A percentile compares a stretch with the other conserved stretches of the same genome.
These are phyloP conservation scores for Gynochthodes officinalis DNA, from an alignment of 257 asterid species.

Conservation along the genomic window DNA sequence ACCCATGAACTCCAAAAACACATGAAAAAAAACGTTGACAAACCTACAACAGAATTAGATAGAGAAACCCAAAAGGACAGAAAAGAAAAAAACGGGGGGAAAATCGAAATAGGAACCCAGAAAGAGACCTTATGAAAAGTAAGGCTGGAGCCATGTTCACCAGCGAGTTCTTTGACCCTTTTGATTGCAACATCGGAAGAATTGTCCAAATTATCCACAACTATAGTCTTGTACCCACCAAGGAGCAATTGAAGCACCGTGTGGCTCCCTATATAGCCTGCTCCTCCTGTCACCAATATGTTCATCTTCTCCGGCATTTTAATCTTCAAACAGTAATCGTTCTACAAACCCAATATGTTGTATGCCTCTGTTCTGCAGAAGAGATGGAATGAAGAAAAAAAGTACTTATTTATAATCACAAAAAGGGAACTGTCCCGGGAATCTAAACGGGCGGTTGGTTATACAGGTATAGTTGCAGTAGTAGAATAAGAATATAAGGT, in stretches of 20 bases:
- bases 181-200: conserved; percentile 63
- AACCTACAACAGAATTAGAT: not conserved
- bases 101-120: not conserved
- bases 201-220: conserved; percentile 90
- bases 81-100: not conserved
- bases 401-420: not conserved
- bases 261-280: conserved; percentile 70
- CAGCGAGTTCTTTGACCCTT: conserved; percentile 76
- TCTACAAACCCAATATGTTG: not conserved
- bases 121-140: conserved; percentile 60
- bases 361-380: not conserved
- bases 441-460: conserved; percentile 7
- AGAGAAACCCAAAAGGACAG: conserved; percentile 6
- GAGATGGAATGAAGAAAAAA: too few species aligned
- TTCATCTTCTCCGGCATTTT: conserved; percentile 42
- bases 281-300: conserved; percentile 63
- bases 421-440: conserved; percentile 6
- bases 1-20: not conserved
- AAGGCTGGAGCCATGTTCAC: conserved; percentile 54
- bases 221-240: conserved; percentile 68
- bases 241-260: conserved; percentile 80
- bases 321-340: not conserved
- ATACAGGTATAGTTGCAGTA: too few species aligned
- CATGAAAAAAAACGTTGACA: conserved; percentile 11
- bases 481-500: too few species aligned